Percentiles rank a stretch among this genome's conserved stretches.
These are phyloP conservation scores for Salix purpurea DNA, from an alignment of 345 rosid genomes.

Conservation along the genomic window DNA sequence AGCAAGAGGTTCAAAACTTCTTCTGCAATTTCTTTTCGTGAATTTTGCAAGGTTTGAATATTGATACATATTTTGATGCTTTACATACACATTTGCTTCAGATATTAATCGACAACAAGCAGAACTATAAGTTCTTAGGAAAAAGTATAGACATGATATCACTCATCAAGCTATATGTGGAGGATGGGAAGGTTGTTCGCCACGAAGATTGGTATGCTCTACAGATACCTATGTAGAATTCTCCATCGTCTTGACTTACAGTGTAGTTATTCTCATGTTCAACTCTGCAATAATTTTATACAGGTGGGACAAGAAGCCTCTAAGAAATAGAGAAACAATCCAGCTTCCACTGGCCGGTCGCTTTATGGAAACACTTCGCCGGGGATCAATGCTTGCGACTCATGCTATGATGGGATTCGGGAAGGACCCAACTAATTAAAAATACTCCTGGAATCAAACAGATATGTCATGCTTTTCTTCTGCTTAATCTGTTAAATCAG, in stretches of 20 bases:
- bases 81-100: slow-evolving; percentile 15
- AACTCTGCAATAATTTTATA: not conserved
- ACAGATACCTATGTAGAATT: not conserved
- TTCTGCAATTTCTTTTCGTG: not conserved
- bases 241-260: not conserved
- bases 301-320: slow-evolving; percentile 94
- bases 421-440: slow-evolving; percentile 53
- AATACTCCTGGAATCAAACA: not conserved
- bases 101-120: slow-evolving; percentile 82
- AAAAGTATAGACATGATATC: slow-evolving; percentile 69
- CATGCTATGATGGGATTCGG: slow-evolving; percentile 94
- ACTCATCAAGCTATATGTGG: slow-evolving; percentile 62
- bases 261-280: not conserved
- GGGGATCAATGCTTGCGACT: slow-evolving; percentile 80
- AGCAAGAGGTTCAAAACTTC: slow-evolving; percentile 55
- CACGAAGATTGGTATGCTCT: slow-evolving; percentile 79
- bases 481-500: not conserved
- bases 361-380: slow-evolving; percentile 49
- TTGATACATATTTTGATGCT: slow-evolving; percentile 1
- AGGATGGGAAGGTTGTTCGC: slow-evolving; percentile 71
- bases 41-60: not conserved
- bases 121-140: slow-evolving; percentile 71
- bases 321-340: slow-evolving; percentile 57
- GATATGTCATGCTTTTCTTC: not conserved
- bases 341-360: slow-evolving; percentile 53